Conservation (phyloP, 495 filamentous ascomycete species). For the Tuber brumale region DNA sequence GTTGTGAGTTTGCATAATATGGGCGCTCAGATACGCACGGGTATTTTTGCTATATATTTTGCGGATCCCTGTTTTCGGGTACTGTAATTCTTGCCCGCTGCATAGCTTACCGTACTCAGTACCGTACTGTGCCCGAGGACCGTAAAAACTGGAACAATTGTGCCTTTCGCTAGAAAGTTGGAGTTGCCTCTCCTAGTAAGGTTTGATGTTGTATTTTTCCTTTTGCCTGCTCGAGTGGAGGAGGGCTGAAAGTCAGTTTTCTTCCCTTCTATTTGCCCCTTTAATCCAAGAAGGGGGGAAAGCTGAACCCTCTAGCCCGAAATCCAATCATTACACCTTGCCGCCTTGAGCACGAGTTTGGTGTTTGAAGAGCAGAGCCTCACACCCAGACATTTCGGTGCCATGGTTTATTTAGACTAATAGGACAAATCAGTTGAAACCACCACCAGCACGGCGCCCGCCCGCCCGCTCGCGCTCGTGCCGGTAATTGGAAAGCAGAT, state of each 20-base stretch:
- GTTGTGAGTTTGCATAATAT: not conserved
- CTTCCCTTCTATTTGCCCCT: not conserved
- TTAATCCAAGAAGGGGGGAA: not conserved
- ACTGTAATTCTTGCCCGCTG: too few relatives aligned
- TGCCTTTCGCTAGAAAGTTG: not conserved
- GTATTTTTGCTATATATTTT: not conserved
- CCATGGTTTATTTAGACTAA: not conserved
- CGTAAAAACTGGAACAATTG: not conserved
- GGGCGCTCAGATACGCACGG: not conserved
- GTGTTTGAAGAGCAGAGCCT: not conserved
- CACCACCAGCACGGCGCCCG: not conserved
- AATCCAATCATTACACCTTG: not conserved
- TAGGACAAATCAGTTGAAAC: not conserved
- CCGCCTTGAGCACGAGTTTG: not conserved
- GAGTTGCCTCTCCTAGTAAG: not conserved
- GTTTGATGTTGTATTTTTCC: not conserved
- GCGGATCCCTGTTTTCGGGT: not conserved
- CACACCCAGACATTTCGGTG: not conserved
- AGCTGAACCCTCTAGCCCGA: not conserved
- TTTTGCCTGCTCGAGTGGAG: not conserved
- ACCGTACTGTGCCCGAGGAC: not conserved
- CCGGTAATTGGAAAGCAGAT: not conserved
- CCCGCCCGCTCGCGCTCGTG: not conserved
- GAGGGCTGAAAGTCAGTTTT: not conserved
- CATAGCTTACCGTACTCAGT: not conserved